Conservation (phyloP, 1,284 basidiomycete genomes). For the Malassezia globosa region DNA sequence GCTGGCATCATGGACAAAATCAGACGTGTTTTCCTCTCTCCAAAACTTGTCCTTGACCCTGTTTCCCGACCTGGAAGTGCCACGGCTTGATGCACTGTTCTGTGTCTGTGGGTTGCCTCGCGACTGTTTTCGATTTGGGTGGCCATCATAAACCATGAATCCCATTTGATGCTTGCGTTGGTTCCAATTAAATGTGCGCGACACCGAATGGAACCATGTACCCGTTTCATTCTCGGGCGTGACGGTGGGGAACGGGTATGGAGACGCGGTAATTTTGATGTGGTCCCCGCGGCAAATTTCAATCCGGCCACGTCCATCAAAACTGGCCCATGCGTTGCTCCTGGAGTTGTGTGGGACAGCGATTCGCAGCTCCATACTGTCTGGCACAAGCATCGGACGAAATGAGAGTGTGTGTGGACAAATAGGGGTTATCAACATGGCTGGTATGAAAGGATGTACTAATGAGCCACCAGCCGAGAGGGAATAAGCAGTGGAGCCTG, state of each 20-base stretch:
- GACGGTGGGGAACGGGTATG: slow-evolving; percentile 96
- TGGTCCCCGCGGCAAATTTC: slow-evolving; percentile 79
- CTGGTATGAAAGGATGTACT: slow-evolving; percentile 94
- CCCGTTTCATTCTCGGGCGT: slow-evolving; percentile 93
- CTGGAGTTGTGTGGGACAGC: slow-evolving; percentile 97
- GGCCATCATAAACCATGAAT: slow-evolving; percentile 14
- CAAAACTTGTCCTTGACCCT: no score
- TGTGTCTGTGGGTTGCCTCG: no score
- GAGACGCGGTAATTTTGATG: slow-evolving; percentile 94
- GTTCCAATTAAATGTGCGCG: slow-evolving; percentile 77
- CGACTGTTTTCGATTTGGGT: no score
- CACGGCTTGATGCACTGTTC: no score
- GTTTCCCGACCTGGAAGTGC: no score
- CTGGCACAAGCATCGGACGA: slow-evolving; percentile 86
- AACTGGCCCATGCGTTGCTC: slow-evolving; percentile 96
- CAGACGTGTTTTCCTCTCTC: no score
- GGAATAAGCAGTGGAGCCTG: slow-evolving; percentile 88
- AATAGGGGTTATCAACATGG: slow-evolving; percentile 90
- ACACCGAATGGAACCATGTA: slow-evolving; percentile 96
- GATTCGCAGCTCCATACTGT: slow-evolving; percentile 95
- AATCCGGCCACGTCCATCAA: slow-evolving; percentile 90
- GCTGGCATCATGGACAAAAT: not conserved
- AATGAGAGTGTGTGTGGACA: slow-evolving; percentile 98
- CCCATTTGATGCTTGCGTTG: slow-evolving; percentile 44
- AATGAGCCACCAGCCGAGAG: slow-evolving; percentile 94